phyloP scores from a whole-genome alignment of 768 basidiomycete species.

The Termitomyces titanicus region DNA sequence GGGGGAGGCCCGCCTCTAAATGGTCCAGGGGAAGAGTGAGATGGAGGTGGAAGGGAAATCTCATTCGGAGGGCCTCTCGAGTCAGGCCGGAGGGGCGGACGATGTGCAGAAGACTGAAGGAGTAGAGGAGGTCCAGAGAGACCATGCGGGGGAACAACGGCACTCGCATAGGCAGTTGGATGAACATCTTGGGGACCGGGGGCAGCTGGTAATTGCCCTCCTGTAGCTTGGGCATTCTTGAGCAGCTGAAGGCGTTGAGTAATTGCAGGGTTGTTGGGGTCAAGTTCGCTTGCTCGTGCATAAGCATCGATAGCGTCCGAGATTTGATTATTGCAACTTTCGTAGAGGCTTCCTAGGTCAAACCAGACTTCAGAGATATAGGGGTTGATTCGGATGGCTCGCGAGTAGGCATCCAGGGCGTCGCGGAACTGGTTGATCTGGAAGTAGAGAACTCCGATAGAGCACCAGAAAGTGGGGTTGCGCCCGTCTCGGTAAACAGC shows the following conservation, averaged over 20 bases:
- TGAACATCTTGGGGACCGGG: conserved; percentile 95
- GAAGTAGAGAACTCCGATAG: conserved; percentile 98
- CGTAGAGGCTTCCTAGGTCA: conserved; percentile 94
- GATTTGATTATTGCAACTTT: conserved; percentile 98
- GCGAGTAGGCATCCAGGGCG: conserved; percentile 97
- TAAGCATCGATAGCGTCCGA: conserved; percentile 99
- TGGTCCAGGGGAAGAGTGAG: conserved; percentile 64
- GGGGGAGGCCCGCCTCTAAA: conserved; percentile 84
- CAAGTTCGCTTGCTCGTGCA: conserved; percentile 90
- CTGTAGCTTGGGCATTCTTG: conserved; percentile 74
- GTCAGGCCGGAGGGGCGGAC: conserved; percentile 62
- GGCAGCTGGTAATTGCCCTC: conserved; percentile 75
- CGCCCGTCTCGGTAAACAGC: conserved; percentile 98
- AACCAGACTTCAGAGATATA: conserved; percentile 97
- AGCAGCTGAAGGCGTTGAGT: conserved; percentile 75
- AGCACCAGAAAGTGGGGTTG: conserved; percentile 99
- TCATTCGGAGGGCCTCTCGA: conserved; percentile 60
- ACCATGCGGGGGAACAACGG: conserved; percentile 67
- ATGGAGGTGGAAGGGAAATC: conserved; percentile 59
- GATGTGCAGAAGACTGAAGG: conserved; percentile 47
- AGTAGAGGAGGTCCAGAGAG: conserved; percentile 66
- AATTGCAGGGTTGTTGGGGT: conserved; percentile 81
- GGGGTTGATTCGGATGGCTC: conserved; percentile 97
- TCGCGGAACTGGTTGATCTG: conserved; percentile 99
- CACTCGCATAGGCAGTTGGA: conserved; percentile 88